Base-by-base conservation (phyloP, 2,329 filamentous ascomycete species). In the Cryoendolithus antarcticus region DNA sequence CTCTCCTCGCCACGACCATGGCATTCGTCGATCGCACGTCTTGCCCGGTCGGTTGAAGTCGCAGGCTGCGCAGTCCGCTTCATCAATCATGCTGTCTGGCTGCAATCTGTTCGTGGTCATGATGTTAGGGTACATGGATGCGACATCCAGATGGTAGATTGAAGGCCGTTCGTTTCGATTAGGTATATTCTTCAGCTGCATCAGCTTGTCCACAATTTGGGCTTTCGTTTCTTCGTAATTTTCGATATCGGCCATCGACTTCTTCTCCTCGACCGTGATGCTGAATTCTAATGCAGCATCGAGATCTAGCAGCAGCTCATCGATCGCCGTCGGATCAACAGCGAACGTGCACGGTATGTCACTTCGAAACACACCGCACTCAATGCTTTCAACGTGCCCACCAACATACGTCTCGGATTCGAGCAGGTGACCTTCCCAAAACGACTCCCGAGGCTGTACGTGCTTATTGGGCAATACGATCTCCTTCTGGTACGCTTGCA, bases 61-160 rank as follows among this genome's bases (percentile, higher is more conserved):
- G 61, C 93, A 98, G 8, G 91, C 88, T 2, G 91, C 91, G 54
- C 93, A 98, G 53, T 94, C 86, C 0, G 88, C 85, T 58, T 98
- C 93, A 35, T 89, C 71, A 39, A 98, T 93, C 86, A 98, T 93
- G n/a, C 91, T 96, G 61, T 98, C 91, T 0, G 91, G 91, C 52
- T 98, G 91, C 34, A 98, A 64, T 59, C 91, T 82, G 61, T 98
- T 98, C 1, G 91, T 98, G 2, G 93, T 98, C 93, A 98, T 98
- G 60, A 98, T 98, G 62, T 98, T 98, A 7, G 91, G 91, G 59
- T 98, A 98, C 91, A 98, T 98, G 43, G 91, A 95, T 11, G 91
- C 91, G 42, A 98, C 93, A 57, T 98, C 91, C 64, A 98, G 69
- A 70, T 98, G 91, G 63, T 98, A 98, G 48, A 98, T 98, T 27